These are phyloP conservation scores for Solanum appendiculatum DNA, from an alignment of 257 asterid species.

Conservation along the genomic window DNA sequence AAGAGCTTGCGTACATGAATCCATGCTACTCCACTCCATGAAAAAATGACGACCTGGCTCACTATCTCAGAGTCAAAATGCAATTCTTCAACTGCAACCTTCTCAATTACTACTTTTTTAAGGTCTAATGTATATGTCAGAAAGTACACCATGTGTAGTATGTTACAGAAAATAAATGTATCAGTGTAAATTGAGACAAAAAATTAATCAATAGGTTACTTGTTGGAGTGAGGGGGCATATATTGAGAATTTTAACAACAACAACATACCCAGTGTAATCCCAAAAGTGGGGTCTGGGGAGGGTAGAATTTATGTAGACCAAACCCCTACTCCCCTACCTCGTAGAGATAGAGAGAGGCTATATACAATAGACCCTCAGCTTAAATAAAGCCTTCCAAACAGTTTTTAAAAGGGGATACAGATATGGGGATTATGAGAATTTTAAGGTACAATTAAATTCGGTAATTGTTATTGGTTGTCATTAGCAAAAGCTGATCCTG, in stretches of 20 bases:
- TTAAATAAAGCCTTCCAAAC: not conserved
- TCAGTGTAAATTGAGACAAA: not conserved
- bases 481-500: not conserved
- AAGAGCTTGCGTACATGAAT: not conserved
- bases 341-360: not conserved
- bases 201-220: not conserved
- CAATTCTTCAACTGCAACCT: not conserved
- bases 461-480: not conserved
- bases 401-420: not conserved
- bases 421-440: not conserved
- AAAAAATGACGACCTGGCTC: not conserved
- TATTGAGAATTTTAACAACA: not conserved
- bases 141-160: not conserved
- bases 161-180: not conserved
- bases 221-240: not conserved
- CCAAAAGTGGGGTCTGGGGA: not conserved
- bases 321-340: not conserved
- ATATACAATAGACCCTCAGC: not conserved
- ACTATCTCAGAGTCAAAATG: not conserved
- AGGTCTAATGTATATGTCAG: not conserved
- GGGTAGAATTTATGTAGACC: not conserved
- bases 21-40: not conserved
- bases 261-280: not conserved
- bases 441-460: not conserved
- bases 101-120: not conserved